Conservation (phyloP, 2,329 filamentous ascomycete genomes). For the Colletotrichum aenigma region DNA sequence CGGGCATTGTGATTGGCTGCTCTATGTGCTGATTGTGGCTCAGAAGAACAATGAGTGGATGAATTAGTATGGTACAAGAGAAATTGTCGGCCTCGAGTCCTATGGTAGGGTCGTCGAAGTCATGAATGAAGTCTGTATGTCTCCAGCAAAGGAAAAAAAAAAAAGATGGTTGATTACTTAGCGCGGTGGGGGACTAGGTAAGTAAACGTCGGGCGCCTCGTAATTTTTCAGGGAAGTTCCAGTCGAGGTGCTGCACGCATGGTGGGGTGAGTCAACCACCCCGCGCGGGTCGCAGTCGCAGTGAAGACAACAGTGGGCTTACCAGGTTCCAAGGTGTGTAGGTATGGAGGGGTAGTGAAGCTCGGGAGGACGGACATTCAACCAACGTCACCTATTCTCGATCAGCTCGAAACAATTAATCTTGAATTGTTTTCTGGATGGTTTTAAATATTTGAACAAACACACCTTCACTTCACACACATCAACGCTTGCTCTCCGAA, state of each 20-base stretch:
- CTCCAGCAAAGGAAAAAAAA: neutral
- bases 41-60: neutral
- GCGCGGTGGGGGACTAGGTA: slow-evolving; percentile 8
- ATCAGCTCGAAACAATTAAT: neutral
- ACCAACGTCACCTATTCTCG: neutral
- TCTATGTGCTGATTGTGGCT: neutral
- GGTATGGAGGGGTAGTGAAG: neutral
- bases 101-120: neutral
- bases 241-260: neutral
- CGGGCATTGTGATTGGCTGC: slow-evolving; percentile 4
- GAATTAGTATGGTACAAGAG: neutral
- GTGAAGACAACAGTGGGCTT: neutral
- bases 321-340: no score
- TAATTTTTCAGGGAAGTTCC: neutral
- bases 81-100: neutral
- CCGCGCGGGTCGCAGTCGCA: neutral
- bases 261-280: neutral
- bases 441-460: slow-evolving; percentile 13
- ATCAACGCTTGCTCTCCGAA: slow-evolving; percentile 86
- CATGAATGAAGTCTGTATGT: neutral
- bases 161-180: slow-evolving; percentile 10
- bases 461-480: slow-evolving; percentile 57
- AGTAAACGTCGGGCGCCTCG: neutral
- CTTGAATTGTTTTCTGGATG: neutral
- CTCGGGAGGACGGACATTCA: neutral